Evolutionary conservation across 1,139 yeast species (phyloP).

Genomic region (Pneumocystis jirovecii): DNA sequence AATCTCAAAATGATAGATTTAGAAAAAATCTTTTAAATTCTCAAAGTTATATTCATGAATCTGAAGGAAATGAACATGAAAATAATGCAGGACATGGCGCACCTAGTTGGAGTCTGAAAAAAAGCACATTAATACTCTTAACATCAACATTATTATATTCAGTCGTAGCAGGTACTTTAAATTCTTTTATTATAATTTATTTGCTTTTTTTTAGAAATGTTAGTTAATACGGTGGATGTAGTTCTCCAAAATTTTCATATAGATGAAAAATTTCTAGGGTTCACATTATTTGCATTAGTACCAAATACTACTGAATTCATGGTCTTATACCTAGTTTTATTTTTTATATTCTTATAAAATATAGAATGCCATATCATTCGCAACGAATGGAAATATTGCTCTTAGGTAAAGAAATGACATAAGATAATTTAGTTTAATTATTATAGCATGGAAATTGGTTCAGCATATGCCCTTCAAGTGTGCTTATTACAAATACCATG

Average conservation of each 20-base stretch:
- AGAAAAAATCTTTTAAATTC: slow-evolving; percentile 1
- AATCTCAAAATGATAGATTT: neutral
- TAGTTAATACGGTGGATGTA: slow-evolving; percentile 86
- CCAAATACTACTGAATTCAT: slow-evolving; percentile 95
- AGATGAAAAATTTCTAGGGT: slow-evolving; percentile 78
- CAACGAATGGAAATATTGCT: slow-evolving; percentile 90
- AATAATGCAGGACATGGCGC: slow-evolving; percentile 62
- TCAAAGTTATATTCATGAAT: slow-evolving; percentile 3
- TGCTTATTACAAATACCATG: slow-evolving; percentile 88
- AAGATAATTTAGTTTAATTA: slow-evolving; percentile 9
- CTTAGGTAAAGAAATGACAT: slow-evolving; percentile 22
- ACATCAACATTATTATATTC: slow-evolving; percentile 83
- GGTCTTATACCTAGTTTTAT: neutral
- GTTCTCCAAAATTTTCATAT: slow-evolving; percentile 65
- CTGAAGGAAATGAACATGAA: slow-evolving; percentile 9
- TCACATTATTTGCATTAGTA: slow-evolving; percentile 86
- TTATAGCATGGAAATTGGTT: slow-evolving; percentile 83
- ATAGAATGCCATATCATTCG: slow-evolving; percentile 83
- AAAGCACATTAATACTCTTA: slow-evolving; percentile 70
- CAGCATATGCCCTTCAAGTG: slow-evolving; percentile 95
- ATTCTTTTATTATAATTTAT: neutral
- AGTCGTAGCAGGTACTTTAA: slow-evolving; percentile 42
- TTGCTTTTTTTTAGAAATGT: slow-evolving; percentile 37
- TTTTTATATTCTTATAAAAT: neutral
- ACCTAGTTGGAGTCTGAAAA: slow-evolving; percentile 86